Base-by-base conservation (phyloP, 768 basidiomycete species). In the Inosperma sp. region DNA sequence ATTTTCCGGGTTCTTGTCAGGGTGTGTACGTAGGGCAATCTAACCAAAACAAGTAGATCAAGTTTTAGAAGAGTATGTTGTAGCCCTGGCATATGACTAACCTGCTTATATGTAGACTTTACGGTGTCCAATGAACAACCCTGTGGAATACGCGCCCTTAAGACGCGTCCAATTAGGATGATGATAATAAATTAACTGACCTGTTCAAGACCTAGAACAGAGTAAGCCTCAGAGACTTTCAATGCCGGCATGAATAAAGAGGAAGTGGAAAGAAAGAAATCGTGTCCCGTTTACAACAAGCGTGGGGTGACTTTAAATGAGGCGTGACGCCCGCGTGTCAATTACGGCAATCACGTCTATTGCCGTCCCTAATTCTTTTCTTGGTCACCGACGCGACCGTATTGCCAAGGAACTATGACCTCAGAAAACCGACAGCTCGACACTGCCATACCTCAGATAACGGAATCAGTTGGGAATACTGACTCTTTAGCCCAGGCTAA, bases 1-100 rank as follows among this genome's bases (percentile, higher is more conserved):
- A 56, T 88, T 79, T 34, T 75, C 76, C 0, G 75, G 81, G 52
- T 88, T 88, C 69, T 88, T 88, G 68, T 88, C 87, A 7, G 88
- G 86, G 67, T 89, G 88, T 0, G 80, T 84, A 16, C 74, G 74
- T 19, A 87, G 69, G 4, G 85, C 85, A 47, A 82, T 69, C 81
- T 85, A 48, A 41, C 27, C 30, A 19, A 25, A 48, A 36, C 31
- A 37, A 51, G 35, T 31, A 49, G 37, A 52, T 29, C 8, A 17
- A 12, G 22, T 16, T 22, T n/a, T 43, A 49, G 30, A 10, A 47
- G 46, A 21, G 34, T 36, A 41, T 35, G 40, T 8, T 47, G 43
- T 41, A 22, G 12, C 53, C 26, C 49, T 10, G 22, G 16, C 19
- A 43, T 23, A 25, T 23, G 29, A 58, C 66, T 35, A 48, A 81